These are phyloP conservation scores for Entomortierella lignicola DNA, from an alignment of 192 early-diverging fungal genomes.

Conservation along the genomic window DNA sequence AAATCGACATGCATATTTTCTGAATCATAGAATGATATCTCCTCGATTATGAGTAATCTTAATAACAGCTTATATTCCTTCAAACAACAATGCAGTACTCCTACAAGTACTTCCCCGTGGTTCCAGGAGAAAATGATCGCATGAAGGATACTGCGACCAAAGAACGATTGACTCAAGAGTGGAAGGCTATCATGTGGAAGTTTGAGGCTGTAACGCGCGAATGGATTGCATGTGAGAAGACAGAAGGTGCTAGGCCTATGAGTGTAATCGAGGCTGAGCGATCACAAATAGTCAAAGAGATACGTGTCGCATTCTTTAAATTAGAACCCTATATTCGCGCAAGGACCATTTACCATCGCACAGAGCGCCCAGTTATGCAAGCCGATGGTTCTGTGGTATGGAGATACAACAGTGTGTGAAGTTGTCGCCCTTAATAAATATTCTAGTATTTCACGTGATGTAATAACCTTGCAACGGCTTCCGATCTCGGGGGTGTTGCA, in stretches of 20 bases:
- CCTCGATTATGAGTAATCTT: too few species aligned
- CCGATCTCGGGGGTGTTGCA: constrained; percentile 1
- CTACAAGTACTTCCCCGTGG: constrained; percentile 60
- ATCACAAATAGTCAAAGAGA: constrained; percentile 35
- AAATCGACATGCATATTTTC: too few species aligned
- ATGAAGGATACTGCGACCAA: constrained; percentile 62
- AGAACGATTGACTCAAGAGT: constrained; percentile 36
- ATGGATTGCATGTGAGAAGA: constrained; percentile 58
- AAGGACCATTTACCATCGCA: constrained; percentile 53
- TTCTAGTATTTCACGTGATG: too few species aligned
- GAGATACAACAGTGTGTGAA: constrained; percentile 26
- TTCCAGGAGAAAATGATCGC: constrained; percentile 47
- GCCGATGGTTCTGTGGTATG: constrained; percentile 40
- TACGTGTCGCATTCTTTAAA: constrained; percentile 58
- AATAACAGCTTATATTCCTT: not conserved
- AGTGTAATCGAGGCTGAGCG: constrained; percentile 58
- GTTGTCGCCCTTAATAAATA: too few species aligned
- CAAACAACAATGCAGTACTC: constrained; percentile 22
- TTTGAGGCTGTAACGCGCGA: constrained; percentile 62
- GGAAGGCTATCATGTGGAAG: constrained; percentile 50
- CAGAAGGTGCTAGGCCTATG: constrained; percentile 27
- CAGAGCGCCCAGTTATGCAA: constrained; percentile 41
- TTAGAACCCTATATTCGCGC: constrained; percentile 62
- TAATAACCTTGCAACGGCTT: not conserved
- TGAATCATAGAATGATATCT: too few species aligned